Conservation (phyloP, 768 basidiomycete species). For the Pisolithus orientalis region DNA sequence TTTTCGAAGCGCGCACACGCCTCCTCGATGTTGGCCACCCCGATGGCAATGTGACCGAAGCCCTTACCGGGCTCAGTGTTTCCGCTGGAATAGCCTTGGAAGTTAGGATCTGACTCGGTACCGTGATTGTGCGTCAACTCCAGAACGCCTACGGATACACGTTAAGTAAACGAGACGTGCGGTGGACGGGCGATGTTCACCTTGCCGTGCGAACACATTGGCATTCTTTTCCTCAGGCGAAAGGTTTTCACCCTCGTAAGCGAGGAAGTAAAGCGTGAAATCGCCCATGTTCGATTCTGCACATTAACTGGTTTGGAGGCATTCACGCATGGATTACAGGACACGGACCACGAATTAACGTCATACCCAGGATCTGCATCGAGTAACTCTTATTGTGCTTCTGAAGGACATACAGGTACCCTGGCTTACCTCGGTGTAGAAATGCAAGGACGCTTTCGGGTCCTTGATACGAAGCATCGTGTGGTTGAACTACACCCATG, state of each 20-base stretch:
- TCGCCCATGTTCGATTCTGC: slow-evolving; percentile 49
- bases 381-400: background rate
- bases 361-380: slow-evolving; percentile 64
- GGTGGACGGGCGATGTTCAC: slow-evolving; percentile 25
- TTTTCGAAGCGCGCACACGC: slow-evolving; percentile 81
- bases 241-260: slow-evolving; percentile 55
- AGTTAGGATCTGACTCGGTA: slow-evolving; percentile 71
- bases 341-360: slow-evolving; percentile 50
- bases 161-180: background rate
- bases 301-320: slow-evolving; percentile 3
- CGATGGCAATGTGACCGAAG: slow-evolving; percentile 88
- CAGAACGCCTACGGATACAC: slow-evolving; percentile 48
- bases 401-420: background rate
- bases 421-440: slow-evolving; percentile 65
- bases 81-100: slow-evolving; percentile 80
- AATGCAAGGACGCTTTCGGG: slow-evolving; percentile 71
- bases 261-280: slow-evolving; percentile 85
- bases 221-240: slow-evolving; percentile 46
- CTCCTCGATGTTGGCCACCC: slow-evolving; percentile 74
- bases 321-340: background rate
- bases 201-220: slow-evolving; percentile 58
- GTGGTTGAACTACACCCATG: slow-evolving; percentile 60
- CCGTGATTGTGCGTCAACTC: slow-evolving; percentile 90
- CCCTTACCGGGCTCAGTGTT: slow-evolving; percentile 74
- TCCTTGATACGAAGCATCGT: slow-evolving; percentile 89